These are phyloP conservation scores for Nasturtium officinale DNA, from an alignment of 345 rosid genomes.

Conservation along the genomic window DNA sequence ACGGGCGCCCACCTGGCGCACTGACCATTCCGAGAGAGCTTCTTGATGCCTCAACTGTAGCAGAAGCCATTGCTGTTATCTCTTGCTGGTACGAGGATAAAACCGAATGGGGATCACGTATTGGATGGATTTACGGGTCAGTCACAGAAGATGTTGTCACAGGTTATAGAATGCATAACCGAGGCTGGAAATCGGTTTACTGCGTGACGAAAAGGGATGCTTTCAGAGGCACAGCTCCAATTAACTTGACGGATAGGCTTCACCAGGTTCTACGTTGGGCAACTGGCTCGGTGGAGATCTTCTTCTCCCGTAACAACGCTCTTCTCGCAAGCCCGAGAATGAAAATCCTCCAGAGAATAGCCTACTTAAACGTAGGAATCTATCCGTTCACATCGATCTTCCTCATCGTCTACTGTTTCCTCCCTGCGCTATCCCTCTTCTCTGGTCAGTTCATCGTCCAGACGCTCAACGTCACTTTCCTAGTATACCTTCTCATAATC, in stretches of 20 bases:
- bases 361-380: constrained; percentile 93
- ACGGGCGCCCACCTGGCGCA: constrained; percentile 94
- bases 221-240: constrained; percentile 95
- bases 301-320: constrained; percentile 96
- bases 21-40: constrained; percentile 88
- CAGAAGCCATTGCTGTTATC: constrained; percentile 95
- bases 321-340: constrained; percentile 79
- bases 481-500: constrained; percentile 75
- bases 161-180: constrained; percentile 96
- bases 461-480: constrained; percentile 81
- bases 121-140: constrained; percentile 99
- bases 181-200: constrained; percentile 98
- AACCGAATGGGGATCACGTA: constrained; percentile 98
- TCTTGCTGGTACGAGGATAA: constrained; percentile 99
- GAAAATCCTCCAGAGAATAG: constrained; percentile 89
- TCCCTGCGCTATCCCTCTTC: constrained; percentile 93
- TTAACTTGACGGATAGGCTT: constrained; percentile 94
- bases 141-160: constrained; percentile 99
- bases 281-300: constrained; percentile 96
- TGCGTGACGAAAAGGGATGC: constrained; percentile 98
- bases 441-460: constrained; percentile 95
- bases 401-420: constrained; percentile 96
- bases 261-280: constrained; percentile 99
- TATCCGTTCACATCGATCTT: constrained; percentile 95
- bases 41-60: constrained; percentile 93